Conservation (phyloP, 768 basidiomycete genomes). For the Sarcodon sp. region DNA sequence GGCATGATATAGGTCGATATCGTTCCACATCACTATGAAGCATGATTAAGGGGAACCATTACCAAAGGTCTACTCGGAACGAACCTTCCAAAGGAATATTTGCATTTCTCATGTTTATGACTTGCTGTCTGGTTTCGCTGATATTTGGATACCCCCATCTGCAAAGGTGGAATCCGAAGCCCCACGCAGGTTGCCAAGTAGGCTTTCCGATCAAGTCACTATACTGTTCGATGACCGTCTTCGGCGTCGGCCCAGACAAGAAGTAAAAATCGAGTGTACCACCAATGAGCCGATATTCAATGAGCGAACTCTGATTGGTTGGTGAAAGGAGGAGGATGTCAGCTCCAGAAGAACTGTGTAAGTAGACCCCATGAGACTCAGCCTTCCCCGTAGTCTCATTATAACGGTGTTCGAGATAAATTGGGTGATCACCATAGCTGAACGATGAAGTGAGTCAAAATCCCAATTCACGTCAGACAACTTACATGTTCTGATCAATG, state of each 20-base stretch:
- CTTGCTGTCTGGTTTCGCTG: conserved; percentile 41
- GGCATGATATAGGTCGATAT: conserved; percentile 63
- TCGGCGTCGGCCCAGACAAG: conserved; percentile 38
- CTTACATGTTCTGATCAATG: conserved; percentile 53
- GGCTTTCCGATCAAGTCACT: conserved; percentile 54
- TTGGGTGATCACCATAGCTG: conserved; percentile 62
- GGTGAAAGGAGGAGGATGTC: conserved; percentile 61
- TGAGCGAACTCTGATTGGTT: conserved; percentile 35
- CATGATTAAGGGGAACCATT: not conserved
- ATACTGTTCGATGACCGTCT: conserved; percentile 60
- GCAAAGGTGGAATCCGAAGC: conserved; percentile 70
- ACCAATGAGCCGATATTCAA: conserved; percentile 65
- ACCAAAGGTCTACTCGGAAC: conserved; percentile 1
- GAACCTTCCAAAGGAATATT: conserved; percentile 68
- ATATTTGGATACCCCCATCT: conserved; percentile 42
- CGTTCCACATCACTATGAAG: conserved; percentile 62
- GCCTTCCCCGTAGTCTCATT: conserved; percentile 34
- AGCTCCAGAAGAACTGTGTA: conserved; percentile 57
- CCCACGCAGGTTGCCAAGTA: conserved; percentile 63
- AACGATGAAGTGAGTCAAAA: not conserved
- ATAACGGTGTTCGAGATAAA: conserved; percentile 68
- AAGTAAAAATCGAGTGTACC: conserved; percentile 74
- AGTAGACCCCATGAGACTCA: conserved; percentile 64
- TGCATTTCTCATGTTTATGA: conserved; percentile 48
- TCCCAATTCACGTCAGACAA: not conserved